These are phyloP conservation scores for Boeremia lycopersici DNA, from an alignment of 2,329 filamentous ascomycete species.

Conservation along the genomic window DNA sequence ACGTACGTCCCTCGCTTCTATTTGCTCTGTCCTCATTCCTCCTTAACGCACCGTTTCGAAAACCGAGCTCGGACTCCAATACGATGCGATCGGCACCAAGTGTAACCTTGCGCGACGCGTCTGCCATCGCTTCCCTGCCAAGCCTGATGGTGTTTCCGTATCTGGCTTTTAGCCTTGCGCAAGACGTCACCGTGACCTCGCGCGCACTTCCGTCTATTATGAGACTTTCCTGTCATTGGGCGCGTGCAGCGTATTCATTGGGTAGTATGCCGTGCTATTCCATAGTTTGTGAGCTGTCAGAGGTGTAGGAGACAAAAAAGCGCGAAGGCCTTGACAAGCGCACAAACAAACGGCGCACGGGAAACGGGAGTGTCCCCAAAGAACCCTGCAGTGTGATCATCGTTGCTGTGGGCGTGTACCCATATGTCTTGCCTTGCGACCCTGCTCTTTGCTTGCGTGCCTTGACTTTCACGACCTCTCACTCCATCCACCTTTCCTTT, in stretches of 20 bases:
- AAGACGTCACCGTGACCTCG: slow-evolving; percentile 20
- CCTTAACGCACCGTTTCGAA: slow-evolving; percentile 10
- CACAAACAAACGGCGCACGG: slow-evolving; percentile 9
- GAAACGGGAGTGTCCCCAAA: slow-evolving; percentile 11
- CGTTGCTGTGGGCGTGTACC: slow-evolving; percentile 11
- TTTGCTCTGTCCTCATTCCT: slow-evolving; percentile 8
- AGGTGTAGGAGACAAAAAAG: slow-evolving; percentile 7
- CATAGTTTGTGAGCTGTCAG: slow-evolving; percentile 8
- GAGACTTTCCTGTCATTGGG: slow-evolving; percentile 1
- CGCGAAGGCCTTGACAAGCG: slow-evolving; percentile 7
- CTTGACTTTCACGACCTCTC: background rate
- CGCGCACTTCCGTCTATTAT: slow-evolving; percentile 4
- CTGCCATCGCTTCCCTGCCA: slow-evolving; percentile 14
- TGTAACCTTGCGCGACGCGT: slow-evolving; percentile 13
- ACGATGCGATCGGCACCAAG: slow-evolving; percentile 13
- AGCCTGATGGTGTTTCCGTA: slow-evolving; percentile 7
- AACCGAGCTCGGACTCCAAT: slow-evolving; percentile 6
- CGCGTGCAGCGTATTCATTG: slow-evolving; percentile 8
- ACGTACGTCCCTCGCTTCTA: background rate
- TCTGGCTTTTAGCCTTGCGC: slow-evolving; percentile 11
- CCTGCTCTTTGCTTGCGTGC: slow-evolving; percentile 8
- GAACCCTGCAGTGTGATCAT: slow-evolving; percentile 13
- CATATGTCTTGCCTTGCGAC: slow-evolving; percentile 11
- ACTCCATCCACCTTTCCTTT: slow-evolving; percentile 14
- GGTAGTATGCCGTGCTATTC: slow-evolving; percentile 8